Evolutionary conservation across 73 alveolate species (phyloP), one percentile per base, ranked within the genome.

Genomic region (Loxodes magnus): DNA sequence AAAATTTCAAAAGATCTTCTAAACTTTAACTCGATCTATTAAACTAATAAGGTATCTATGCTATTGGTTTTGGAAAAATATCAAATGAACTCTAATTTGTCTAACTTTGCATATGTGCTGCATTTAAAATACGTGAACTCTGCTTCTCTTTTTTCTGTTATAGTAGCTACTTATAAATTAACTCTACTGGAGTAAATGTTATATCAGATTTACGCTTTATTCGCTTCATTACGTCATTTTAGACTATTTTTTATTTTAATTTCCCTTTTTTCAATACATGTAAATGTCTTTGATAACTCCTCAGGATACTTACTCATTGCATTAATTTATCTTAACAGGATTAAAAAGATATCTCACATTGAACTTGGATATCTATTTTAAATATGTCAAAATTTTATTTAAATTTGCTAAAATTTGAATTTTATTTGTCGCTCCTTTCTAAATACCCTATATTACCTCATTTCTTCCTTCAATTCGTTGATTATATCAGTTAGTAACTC

Each of bases 211-310:
- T 33, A n/a, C 14, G 10, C 10, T 16, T 16, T 33, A 12, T n/a
- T 33, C 14, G 10, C 43, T 33, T 34, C 56, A 43, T 71, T 74
- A 41, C 28, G 33, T 4, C 73, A 71, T 16, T 1, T 33, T 33
- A 33, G 10, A n/a, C 3, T 17, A n/a, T 15, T 15, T 39, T 15
- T 23, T 23, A 0, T 23, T 30, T n/a, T 68, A 56, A 5, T 59
- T 69, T 43, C 64, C 64, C 21, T 54, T 60, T 2, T 48, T 62
- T 25, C 34, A 54, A 77, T 75, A 68, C 49, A 56, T 56, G 73
- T 74, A 64, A 3, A 75, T 68, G 49, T 75, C 89, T 28, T 75
- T 82, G 14, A 75, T 26, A 12, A 75, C 43, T 4, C 89, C 89
- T 82, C 89, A 75, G 6, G 68, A 58, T 10, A 75, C 73, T 31